Evolutionary conservation across 352 stramenopile genomes (phyloP).

Genomic region (Phytophthora pseudosyringae): DNA sequence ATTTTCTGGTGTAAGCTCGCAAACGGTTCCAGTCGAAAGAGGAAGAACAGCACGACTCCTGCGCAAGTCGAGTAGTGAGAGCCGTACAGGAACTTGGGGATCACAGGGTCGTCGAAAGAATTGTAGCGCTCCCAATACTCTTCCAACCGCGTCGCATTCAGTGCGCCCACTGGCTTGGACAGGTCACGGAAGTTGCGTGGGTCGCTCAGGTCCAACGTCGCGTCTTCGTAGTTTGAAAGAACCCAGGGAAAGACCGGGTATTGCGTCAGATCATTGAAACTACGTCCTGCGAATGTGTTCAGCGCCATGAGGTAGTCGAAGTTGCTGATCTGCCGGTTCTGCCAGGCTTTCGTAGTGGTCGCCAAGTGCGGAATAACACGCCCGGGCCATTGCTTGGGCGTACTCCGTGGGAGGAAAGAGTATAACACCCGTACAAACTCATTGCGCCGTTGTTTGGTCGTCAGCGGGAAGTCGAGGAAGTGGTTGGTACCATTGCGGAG

Average conservation of each 20-base stretch:
- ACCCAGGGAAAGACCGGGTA: slow-evolving; percentile 97
- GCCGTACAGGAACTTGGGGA: slow-evolving; percentile 90
- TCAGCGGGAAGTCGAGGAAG: slow-evolving; percentile 82
- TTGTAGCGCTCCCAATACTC: slow-evolving; percentile 97
- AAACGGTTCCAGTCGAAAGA: slow-evolving; percentile 98
- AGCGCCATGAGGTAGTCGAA: slow-evolving; percentile 98
- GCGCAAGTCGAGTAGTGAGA: slow-evolving; percentile 98
- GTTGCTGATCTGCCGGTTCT: slow-evolving; percentile 81
- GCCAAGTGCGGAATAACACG: slow-evolving; percentile 54
- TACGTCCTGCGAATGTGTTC: slow-evolving; percentile 91
- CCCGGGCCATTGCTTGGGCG: slow-evolving; percentile 82
- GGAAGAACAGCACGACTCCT: slow-evolving; percentile 98
- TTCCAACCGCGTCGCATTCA: slow-evolving; percentile 93
- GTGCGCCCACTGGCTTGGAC: slow-evolving; percentile 97
- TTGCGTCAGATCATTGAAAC: slow-evolving; percentile 94
- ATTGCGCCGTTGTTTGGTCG: slow-evolving; percentile 78
- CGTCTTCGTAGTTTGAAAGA: slow-evolving; percentile 76
- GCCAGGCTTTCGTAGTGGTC: slow-evolving; percentile 79
- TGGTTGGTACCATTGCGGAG: slow-evolving; percentile 78
- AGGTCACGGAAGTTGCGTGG: slow-evolving; percentile 96
- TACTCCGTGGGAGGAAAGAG: slow-evolving; percentile 71
- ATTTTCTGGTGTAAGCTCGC: slow-evolving; percentile 96
- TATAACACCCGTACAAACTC: slow-evolving; percentile 76
- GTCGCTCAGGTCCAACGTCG: slow-evolving; percentile 83
- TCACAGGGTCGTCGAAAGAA: slow-evolving; percentile 89